These are phyloP conservation scores for Paradendryphiella salina DNA, from an alignment of 2,329 filamentous ascomycete species.

Conservation along the genomic window DNA sequence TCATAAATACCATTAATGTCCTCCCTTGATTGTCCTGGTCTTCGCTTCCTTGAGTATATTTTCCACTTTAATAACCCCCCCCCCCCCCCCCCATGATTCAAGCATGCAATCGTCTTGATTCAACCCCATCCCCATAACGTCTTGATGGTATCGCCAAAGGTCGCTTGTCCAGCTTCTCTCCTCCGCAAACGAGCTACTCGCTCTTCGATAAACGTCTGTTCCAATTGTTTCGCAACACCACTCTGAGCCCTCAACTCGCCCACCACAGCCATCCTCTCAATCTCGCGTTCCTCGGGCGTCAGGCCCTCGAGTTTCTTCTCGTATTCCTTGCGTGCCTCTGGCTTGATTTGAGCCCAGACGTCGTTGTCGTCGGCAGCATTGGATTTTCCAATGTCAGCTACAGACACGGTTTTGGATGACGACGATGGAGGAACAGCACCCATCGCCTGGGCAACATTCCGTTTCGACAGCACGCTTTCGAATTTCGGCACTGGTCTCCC, in stretches of 20 bases:
- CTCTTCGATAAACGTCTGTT: conserved; percentile 41
- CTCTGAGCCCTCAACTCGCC: conserved; percentile 41
- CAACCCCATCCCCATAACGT: conserved; percentile 44
- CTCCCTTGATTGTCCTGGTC: too few relatives aligned
- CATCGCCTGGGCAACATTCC: conserved; percentile 36
- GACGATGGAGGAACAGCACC: conserved; percentile 21
- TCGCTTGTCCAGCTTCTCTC: conserved; percentile 42
- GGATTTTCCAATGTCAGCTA: conserved; percentile 3
- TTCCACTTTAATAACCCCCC: too few relatives aligned
- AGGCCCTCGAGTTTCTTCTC: conserved; percentile 40
- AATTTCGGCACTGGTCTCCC: conserved; percentile 60
- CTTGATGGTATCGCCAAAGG: conserved; percentile 46
- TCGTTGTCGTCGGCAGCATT: conserved; percentile 21
- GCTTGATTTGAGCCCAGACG: conserved; percentile 40
- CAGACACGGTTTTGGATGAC: conserved; percentile 9
- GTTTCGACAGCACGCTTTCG: conserved; percentile 56
- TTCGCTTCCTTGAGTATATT: too few relatives aligned
- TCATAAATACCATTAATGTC: too few relatives aligned
- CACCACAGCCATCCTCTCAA: conserved; percentile 41
- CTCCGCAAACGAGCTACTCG: conserved; percentile 43
- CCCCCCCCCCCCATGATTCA: too few relatives aligned
- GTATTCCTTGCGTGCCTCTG: conserved; percentile 36
- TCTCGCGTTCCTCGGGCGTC: conserved; percentile 37
- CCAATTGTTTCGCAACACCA: conserved; percentile 39
- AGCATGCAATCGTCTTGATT: conserved; percentile 12